These are phyloP conservation scores for Arthrobotrys sphaeroides DNA, from an alignment of 2,329 filamentous ascomycete species.

Conservation along the genomic window DNA sequence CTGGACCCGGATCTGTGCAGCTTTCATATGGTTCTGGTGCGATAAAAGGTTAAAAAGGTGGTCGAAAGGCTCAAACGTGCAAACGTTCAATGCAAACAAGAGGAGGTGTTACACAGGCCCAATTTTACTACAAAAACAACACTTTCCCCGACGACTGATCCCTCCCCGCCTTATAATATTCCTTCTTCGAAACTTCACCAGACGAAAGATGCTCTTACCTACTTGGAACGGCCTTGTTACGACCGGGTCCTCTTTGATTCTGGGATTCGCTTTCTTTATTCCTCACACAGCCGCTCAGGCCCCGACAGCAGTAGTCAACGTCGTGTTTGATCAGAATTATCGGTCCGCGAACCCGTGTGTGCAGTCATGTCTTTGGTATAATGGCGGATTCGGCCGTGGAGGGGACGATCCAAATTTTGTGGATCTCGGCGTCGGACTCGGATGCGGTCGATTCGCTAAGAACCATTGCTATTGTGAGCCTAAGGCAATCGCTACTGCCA, in stretches of 20 bases:
- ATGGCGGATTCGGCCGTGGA: conserved; percentile 56
- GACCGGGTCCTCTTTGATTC: conserved; percentile 11
- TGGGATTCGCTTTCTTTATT: conserved; percentile 11
- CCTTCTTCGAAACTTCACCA: conserved; percentile 4
- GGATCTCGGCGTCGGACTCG: conserved; percentile 43
- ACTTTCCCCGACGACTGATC: conserved; percentile 11
- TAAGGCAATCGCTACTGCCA: conserved; percentile 55
- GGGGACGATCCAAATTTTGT: conserved; percentile 1
- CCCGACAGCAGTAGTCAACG: conserved; percentile 34
- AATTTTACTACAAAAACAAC: conserved; percentile 46
- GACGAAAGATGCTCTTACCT: conserved; percentile 21
- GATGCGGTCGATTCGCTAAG: conserved; percentile 56
- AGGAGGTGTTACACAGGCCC: conserved; percentile 45
- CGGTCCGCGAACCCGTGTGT: conserved; percentile 54
- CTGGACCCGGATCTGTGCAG: conserved; percentile 26
- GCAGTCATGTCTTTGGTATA: conserved; percentile 56
- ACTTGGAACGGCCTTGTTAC: conserved; percentile 29
- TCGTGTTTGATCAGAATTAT: conserved; percentile 21
- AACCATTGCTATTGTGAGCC: conserved; percentile 58
- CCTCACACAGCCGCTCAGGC: conserved; percentile 24
- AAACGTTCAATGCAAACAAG: conserved; percentile 24
- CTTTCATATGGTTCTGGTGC: conserved; percentile 34
- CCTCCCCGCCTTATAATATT: conserved; percentile 17
- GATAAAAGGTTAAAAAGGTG: conserved; percentile 32
- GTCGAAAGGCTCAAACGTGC: conserved; percentile 42